Evolutionary conservation across 2,329 filamentous ascomycete genomes (phyloP).

Genomic region (Claviceps humidiphila): DNA sequence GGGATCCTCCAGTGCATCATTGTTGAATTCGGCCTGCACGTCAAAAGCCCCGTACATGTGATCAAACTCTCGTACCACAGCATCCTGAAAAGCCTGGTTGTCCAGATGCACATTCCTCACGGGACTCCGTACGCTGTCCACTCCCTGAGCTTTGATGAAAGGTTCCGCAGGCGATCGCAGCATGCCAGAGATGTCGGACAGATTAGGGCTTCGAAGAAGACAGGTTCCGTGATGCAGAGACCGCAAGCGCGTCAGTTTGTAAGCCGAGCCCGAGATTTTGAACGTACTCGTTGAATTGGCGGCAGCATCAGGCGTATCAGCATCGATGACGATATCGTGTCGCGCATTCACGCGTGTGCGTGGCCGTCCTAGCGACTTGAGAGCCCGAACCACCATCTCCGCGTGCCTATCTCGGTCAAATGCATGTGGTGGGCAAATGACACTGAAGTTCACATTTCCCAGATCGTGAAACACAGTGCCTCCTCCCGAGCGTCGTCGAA

Average conservation of each 20-base stretch:
- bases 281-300: slow-evolving; percentile 25
- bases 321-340: slow-evolving; percentile 79
- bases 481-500: slow-evolving; percentile 76
- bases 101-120: slow-evolving; percentile 63
- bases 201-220: slow-evolving; percentile 63
- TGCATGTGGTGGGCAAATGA: slow-evolving; percentile 62
- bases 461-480: slow-evolving; percentile 89
- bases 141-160: slow-evolving; percentile 69
- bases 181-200: slow-evolving; percentile 54
- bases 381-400: slow-evolving; percentile 80
- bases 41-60: slow-evolving; percentile 45
- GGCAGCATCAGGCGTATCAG: slow-evolving; percentile 10
- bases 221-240: slow-evolving; percentile 91
- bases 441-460: slow-evolving; percentile 90
- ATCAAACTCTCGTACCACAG: slow-evolving; percentile 52
- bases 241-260: slow-evolving; percentile 72
- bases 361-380: slow-evolving; percentile 44
- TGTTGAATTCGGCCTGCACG: slow-evolving; percentile 30
- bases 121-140: slow-evolving; percentile 79
- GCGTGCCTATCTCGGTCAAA: slow-evolving; percentile 85
- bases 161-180: slow-evolving; percentile 65
- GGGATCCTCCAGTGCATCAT: slow-evolving; percentile 31
- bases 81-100: slow-evolving; percentile 32
- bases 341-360: slow-evolving; percentile 69
- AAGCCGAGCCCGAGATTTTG: slow-evolving; percentile 90